Evolutionary conservation across 1,139 yeast genomes (phyloP), one percentile per base, ranked within the genome.

Genomic region (Tardiomyces blankii): DNA sequence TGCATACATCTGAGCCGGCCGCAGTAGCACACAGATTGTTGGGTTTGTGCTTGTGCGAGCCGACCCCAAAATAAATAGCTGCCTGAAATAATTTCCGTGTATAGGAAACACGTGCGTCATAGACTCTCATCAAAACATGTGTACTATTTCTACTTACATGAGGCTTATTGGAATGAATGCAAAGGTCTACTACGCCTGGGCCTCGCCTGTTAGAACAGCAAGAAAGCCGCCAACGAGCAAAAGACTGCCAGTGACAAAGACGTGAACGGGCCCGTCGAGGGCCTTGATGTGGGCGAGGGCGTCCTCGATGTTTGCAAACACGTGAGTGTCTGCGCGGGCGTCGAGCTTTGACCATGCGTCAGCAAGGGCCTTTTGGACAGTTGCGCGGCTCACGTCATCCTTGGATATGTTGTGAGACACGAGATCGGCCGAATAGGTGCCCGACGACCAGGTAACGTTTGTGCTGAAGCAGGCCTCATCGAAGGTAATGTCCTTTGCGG

Each of bases 191-290:
- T 14, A 30, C 5, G 35, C 35, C 16, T 30, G 16, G 35, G 35
- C 9, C 39, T 35, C n/a, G 18, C n/a, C 67, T 53, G 86, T 95
- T 44, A 86, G 69, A 6, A 89, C 96, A 2, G 88, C 91, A 44
- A 91, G 68, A 49, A 91, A 75, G 0, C 98, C 98, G 18, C 99
- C 98, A 11, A 91, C 95, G 46, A 93, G 69, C 63, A 89, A 96
- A 51, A 93, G 69, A 21, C 97, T 89, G 1, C 99, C 99, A 51
- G 95, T 85, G 0, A 88, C 96, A 66, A 88, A 82, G 1, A 88
- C 94, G 53, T 88, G 89, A 8, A 58, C 57, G 7, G 54, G 52
- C 27, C 49, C 59, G 9, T 48, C 48, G 65, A 70, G 18, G 64
- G 65, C 49, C 64, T 74, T 60, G 60, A 77, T 57, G 63, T 74